Evolutionary conservation across 2,329 filamentous ascomycete species (phyloP).

Genomic region (Hypocreales sp.): DNA sequence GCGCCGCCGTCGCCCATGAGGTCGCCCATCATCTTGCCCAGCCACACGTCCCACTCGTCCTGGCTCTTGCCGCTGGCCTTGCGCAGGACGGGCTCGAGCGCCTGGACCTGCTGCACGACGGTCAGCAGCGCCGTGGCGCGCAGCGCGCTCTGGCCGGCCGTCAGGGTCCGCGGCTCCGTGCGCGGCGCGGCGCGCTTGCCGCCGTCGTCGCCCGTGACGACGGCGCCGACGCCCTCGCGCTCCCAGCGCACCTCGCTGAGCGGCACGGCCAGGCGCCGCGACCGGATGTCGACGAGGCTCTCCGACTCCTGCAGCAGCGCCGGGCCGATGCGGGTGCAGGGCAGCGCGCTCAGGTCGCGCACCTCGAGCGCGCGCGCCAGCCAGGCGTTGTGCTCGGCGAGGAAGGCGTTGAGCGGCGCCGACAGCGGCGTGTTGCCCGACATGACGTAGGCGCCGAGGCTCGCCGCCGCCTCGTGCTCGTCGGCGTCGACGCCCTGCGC

Average conservation of each 20-base stretch:
- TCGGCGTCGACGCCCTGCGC: slow-evolving; percentile 22
- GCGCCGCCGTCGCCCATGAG: slow-evolving; percentile 66
- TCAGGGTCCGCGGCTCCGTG: slow-evolving; percentile 35
- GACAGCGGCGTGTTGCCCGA: slow-evolving; percentile 72
- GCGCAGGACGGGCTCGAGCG: slow-evolving; percentile 66
- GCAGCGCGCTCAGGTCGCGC: slow-evolving; percentile 54
- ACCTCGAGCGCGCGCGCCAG: slow-evolving; percentile 58
- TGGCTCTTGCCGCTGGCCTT: slow-evolving; percentile 75
- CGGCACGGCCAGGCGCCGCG: slow-evolving; percentile 71
- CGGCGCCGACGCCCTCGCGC: slow-evolving; percentile 52
- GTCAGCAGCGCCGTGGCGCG: slow-evolving; percentile 68
- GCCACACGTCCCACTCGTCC: slow-evolving; percentile 88
- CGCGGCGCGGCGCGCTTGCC: slow-evolving; percentile 22
- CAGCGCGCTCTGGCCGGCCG: slow-evolving; percentile 54
- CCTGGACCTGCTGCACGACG: slow-evolving; percentile 70
- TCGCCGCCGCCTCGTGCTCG: slow-evolving; percentile 48
- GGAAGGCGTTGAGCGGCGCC: slow-evolving; percentile 63
- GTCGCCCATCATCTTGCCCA: slow-evolving; percentile 73
- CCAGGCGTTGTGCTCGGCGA: slow-evolving; percentile 77
- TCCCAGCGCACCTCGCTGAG: slow-evolving; percentile 80
- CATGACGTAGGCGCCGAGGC: slow-evolving; percentile 68
- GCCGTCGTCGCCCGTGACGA: slow-evolving; percentile 41
- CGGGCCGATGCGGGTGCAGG: slow-evolving; percentile 65
- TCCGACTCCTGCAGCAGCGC: slow-evolving; percentile 70
- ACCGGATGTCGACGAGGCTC: slow-evolving; percentile 50